Evolutionary conservation across 495 filamentous ascomycete species (phyloP).

Genomic region (Aspergillus hancockii): DNA sequence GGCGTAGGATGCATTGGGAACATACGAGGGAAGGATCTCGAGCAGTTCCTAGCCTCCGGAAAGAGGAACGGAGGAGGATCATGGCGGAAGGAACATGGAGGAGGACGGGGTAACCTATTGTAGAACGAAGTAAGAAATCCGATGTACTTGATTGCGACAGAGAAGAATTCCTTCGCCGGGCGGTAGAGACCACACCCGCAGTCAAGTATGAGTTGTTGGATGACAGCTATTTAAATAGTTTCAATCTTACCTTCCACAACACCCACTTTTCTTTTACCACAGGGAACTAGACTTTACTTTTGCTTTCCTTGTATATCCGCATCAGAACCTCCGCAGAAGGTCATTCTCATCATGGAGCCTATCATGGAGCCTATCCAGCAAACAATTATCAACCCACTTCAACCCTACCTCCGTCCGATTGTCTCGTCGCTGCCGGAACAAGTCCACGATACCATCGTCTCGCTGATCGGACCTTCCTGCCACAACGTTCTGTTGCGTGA

Average conservation of each 20-base stretch:
- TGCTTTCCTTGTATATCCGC: neutral
- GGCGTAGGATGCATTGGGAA: constrained; percentile 36
- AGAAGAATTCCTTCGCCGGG: constrained; percentile 31
- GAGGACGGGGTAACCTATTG: constrained; percentile 8
- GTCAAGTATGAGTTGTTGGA: constrained; percentile 1
- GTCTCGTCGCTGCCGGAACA: constrained; percentile 78
- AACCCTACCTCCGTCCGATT: constrained; percentile 68
- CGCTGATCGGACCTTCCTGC: constrained; percentile 79
- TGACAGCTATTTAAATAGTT: neutral
- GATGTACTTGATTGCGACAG: constrained; percentile 10
- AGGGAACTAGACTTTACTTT: neutral
- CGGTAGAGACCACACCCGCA: constrained; percentile 39
- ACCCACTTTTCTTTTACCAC: neutral
- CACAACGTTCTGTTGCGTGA: constrained; percentile 81
- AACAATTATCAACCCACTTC: constrained; percentile 63
- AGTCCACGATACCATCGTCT: constrained; percentile 70
- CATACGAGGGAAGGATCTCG: constrained; percentile 35
- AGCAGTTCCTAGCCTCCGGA: constrained; percentile 35
- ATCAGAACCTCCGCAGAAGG: neutral
- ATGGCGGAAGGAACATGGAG: constrained; percentile 31
- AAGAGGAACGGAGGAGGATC: constrained; percentile 43
- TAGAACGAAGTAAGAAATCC: constrained; percentile 10
- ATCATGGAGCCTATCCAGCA: constrained; percentile 45
- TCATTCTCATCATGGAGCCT: neutral
- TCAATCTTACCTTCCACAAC: neutral